These are phyloP conservation scores for Arthroderma uncinatum DNA, from an alignment of 2,329 filamentous ascomycete genomes.

Conservation along the genomic window DNA sequence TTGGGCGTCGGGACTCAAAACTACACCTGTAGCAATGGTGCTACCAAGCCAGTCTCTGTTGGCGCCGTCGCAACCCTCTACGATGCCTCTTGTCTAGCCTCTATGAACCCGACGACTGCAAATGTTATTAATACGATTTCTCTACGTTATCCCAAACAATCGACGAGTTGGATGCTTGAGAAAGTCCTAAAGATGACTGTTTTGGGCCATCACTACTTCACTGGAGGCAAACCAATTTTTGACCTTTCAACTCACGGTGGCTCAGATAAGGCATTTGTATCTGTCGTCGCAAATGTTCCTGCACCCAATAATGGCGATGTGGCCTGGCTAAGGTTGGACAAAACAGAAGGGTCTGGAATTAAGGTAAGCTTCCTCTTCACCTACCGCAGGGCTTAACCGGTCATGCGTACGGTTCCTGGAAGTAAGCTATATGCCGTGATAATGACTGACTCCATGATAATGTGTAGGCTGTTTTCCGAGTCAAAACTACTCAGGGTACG, in stretches of 20 bases:
- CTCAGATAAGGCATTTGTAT: conserved; percentile 20
- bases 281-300: conserved; percentile 21
- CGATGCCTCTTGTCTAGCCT: conserved; percentile 32
- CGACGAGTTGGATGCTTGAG: conserved; percentile 16
- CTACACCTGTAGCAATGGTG: conserved; percentile 34
- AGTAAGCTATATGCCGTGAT: neutral
- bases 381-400: neutral
- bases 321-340: conserved; percentile 26
- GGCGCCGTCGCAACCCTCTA: conserved; percentile 39
- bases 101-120: neutral
- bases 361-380: conserved; percentile 19
- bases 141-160: neutral
- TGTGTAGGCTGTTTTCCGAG: conserved; percentile 32
- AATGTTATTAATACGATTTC: conserved; percentile 4
- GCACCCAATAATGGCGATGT: conserved; percentile 22
- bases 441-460: neutral
- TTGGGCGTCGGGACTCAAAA: conserved; percentile 42
- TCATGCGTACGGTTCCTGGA: neutral
- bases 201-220: conserved; percentile 28
- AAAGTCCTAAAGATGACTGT: conserved; percentile 19
- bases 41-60: conserved; percentile 26
- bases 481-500: conserved; percentile 29
- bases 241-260: conserved; percentile 21
- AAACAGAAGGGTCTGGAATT: conserved; percentile 21
- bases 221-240: conserved; percentile 23